Base-by-base conservation (phyloP, 2,329 filamentous ascomycete genomes). In the Lecanoromycetidae sp. region DNA sequence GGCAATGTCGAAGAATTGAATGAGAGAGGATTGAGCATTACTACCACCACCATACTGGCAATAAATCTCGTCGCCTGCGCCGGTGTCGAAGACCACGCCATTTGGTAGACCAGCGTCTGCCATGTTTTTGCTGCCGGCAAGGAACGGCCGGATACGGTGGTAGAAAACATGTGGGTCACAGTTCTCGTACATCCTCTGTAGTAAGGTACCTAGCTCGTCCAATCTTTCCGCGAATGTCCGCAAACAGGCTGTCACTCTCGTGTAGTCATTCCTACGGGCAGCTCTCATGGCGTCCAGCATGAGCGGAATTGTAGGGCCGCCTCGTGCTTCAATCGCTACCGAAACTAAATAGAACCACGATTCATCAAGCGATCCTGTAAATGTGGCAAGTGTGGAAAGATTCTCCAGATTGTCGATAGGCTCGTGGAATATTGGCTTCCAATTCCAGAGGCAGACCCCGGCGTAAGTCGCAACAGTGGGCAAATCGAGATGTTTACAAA, bases 301-400 rank as follows among this genome's bases (percentile, higher is more conserved):
- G 49, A 94, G 69, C 0, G 87, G 80, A 44, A 98, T 80, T 49
- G 88, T 84, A 3, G 87, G 84, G 0, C 82, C 91, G 22, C 87
- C 90, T 47, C 87, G 82, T 46, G 88, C 87, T 66, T 98, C 91
- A 54, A 98, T 95, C 52, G 90, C 91, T 3, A 95, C 85, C 0
- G 87, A 95, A 44, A 96, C 79, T 10, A 98, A 74, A 62, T 96
- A 98, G 62, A 98, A 98, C 91, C 91, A 98, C 53, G 91, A 94
- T 67, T 98, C 91, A 61, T 98, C 91, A 46, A 94, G 71, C 6
- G 87, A 88, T 42, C 91, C 91, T 13, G 91, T 96, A 60, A 95
- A 93, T 13, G 91, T 95, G 58, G 80, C 79, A 51, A 96, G 72
- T 2, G 86, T 91, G 33, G 86, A 80, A 47, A 98, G 74, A 58